phyloP scores from a whole-genome alignment of 805 yeast species.

The Kluyveromyces dobzhanskii region DNA sequence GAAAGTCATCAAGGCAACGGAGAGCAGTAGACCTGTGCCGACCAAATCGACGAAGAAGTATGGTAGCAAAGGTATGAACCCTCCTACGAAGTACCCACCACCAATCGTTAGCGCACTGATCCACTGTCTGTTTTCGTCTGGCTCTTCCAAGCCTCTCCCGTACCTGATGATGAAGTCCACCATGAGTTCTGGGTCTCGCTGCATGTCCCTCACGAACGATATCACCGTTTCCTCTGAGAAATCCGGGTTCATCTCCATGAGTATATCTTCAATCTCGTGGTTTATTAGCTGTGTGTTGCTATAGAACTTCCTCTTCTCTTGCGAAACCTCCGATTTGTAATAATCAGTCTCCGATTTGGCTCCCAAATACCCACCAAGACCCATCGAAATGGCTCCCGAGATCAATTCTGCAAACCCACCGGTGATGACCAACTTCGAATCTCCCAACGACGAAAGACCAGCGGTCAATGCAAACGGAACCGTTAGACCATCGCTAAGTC shows the following conservation, averaged over 20 bases:
- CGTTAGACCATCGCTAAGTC: slow-evolving; percentile 89
- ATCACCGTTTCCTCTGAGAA: slow-evolving; percentile 63
- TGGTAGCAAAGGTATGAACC: slow-evolving; percentile 84
- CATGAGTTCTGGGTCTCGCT: slow-evolving; percentile 66
- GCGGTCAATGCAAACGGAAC: slow-evolving; percentile 99
- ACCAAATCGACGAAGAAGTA: slow-evolving; percentile 79
- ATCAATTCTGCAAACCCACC: slow-evolving; percentile 98
- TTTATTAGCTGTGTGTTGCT: slow-evolving; percentile 56
- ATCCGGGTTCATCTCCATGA: slow-evolving; percentile 54
- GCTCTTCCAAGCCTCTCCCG: slow-evolving; percentile 92
- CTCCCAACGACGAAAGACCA: slow-evolving; percentile 85
- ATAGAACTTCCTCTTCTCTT: slow-evolving; percentile 61
- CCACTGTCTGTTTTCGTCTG: slow-evolving; percentile 84
- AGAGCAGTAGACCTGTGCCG: slow-evolving; percentile 62
- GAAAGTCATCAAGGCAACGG: slow-evolving; percentile 73
- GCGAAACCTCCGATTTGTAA: slow-evolving; percentile 60
- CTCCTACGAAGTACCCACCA: slow-evolving; percentile 80
- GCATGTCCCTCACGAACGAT: slow-evolving; percentile 68
- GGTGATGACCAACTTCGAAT: slow-evolving; percentile 82
- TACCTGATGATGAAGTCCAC: slow-evolving; percentile 80
- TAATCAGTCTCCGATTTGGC: slow-evolving; percentile 83
- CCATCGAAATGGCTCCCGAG: slow-evolving; percentile 96
- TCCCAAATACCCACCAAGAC: slow-evolving; percentile 92
- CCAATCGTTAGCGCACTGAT: slow-evolving; percentile 89
- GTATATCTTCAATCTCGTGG: slow-evolving; percentile 73